These are phyloP conservation scores for Cubamyces lactineus DNA, from an alignment of 768 basidiomycete species.

Conservation along the genomic window DNA sequence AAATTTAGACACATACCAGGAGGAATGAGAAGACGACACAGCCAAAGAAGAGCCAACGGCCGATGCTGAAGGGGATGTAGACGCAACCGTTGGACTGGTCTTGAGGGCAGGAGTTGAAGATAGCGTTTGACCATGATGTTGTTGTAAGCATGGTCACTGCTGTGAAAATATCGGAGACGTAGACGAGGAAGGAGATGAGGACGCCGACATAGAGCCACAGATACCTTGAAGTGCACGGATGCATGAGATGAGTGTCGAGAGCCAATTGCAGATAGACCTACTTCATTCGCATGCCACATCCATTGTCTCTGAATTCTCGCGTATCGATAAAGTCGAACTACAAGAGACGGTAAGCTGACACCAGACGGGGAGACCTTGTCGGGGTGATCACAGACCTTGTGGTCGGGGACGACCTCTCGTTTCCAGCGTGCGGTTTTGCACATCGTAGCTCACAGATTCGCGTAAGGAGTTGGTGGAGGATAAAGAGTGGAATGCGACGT, in stretches of 20 bases:
- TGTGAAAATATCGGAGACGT: slow-evolving; percentile 97
- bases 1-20: slow-evolving; percentile 57
- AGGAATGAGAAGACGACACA: slow-evolving; percentile 99
- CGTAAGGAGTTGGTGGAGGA: background rate
- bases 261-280: slow-evolving; percentile 36
- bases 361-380: background rate
- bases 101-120: slow-evolving; percentile 73
- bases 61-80: slow-evolving; percentile 83
- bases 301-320: slow-evolving; percentile 87
- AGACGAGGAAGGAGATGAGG: slow-evolving; percentile 95
- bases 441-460: slow-evolving; percentile 42
- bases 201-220: slow-evolving; percentile 91
- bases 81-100: slow-evolving; percentile 66
- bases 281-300: slow-evolving; percentile 87
- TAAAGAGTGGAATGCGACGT: slow-evolving; percentile 32
- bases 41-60: slow-evolving; percentile 96
- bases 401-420: slow-evolving; percentile 95
- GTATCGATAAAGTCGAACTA: slow-evolving; percentile 98
- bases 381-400: slow-evolving; percentile 67
- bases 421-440: slow-evolving; percentile 91
- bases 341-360: background rate
- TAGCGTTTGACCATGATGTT: slow-evolving; percentile 87
- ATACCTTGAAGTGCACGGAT: slow-evolving; percentile 57
- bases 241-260: background rate
- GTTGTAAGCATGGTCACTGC: slow-evolving; percentile 96